Percentiles rank a stretch among this genome's conserved stretches.
These are phyloP conservation scores for Monsonia emarginata DNA, from an alignment of 441 rosid genomes.

Conservation along the genomic window DNA sequence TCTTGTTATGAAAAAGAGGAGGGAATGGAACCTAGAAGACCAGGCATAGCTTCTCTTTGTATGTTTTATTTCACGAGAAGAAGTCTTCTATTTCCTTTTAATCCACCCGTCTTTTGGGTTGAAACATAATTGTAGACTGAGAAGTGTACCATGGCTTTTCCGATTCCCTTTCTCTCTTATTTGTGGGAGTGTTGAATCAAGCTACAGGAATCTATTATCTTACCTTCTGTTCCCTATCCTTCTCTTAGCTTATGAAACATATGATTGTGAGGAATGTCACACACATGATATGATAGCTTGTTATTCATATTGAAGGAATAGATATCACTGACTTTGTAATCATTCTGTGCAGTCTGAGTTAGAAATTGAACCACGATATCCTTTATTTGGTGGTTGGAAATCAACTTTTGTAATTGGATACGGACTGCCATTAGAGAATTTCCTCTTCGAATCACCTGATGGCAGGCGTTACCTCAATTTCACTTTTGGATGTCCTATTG, in stretches of 20 bases:
- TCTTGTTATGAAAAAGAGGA: background rate
- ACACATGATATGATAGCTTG: background rate
- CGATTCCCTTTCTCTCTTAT: background rate
- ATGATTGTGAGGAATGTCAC: background rate
- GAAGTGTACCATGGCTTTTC: background rate
- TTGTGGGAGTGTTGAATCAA: background rate
- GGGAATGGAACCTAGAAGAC: background rate
- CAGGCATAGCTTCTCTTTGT: background rate
- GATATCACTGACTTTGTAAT: background rate
- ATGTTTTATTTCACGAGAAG: background rate
- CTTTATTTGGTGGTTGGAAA: slow-evolving; percentile 97
- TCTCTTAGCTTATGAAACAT: background rate
- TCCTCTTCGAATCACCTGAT: slow-evolving; percentile 74
- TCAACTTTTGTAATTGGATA: slow-evolving; percentile 85
- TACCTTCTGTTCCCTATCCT: background rate
- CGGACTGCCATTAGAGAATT: slow-evolving; percentile 77
- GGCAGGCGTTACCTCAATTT: slow-evolving; percentile 91
- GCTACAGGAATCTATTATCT: background rate
- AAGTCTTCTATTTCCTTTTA: background rate
- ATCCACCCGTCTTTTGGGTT: background rate
- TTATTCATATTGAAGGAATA: background rate
- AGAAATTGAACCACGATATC: slow-evolving; percentile 91
- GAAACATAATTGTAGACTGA: background rate
- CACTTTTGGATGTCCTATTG: slow-evolving; percentile 87
- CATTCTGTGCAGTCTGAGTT: slow-evolving; percentile 71